Evolutionary conservation across 805 yeast genomes (phyloP).

Genomic region (Lachancea fermentati): DNA sequence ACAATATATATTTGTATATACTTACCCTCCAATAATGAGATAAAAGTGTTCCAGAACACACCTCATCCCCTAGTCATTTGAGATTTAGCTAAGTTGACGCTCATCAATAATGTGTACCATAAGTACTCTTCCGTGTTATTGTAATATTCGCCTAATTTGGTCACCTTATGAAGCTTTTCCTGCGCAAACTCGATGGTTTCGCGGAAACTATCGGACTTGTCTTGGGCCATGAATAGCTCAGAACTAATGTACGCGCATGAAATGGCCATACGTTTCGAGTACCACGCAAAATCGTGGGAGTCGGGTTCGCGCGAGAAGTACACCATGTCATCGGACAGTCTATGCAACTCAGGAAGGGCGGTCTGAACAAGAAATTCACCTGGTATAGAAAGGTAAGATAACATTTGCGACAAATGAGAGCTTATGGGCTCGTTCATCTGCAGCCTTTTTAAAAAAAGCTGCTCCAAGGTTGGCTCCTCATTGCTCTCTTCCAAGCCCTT

Average conservation of each 20-base stretch:
- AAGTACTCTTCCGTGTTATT: constrained; percentile 71
- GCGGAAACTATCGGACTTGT: constrained; percentile 47
- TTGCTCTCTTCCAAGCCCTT: constrained; percentile 30
- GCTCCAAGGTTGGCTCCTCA: constrained; percentile 33
- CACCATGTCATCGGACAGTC: constrained; percentile 76
- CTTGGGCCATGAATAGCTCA: constrained; percentile 78
- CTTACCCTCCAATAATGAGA: neutral
- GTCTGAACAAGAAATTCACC: constrained; percentile 42
- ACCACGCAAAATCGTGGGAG: constrained; percentile 76
- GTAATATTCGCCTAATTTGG: constrained; percentile 53
- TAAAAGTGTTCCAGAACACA: neutral
- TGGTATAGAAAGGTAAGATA: constrained; percentile 62
- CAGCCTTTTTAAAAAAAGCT: constrained; percentile 43
- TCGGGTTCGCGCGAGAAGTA: constrained; percentile 78
- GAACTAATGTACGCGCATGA: constrained; percentile 65
- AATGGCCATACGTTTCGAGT: constrained; percentile 72
- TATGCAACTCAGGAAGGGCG: constrained; percentile 64
- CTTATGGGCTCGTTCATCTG: constrained; percentile 38
- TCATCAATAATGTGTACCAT: constrained; percentile 57
- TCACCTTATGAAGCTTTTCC: constrained; percentile 49
- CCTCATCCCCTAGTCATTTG: constrained; percentile 47
- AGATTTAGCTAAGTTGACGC: constrained; percentile 61
- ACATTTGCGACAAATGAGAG: constrained; percentile 31
- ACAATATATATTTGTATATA: neutral
- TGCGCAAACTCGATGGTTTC: constrained; percentile 64